A percentile compares a stretch with the other conserved stretches of the same genome.
Conservation (phyloP, 768 basidiomycete species). For the Mycena rosella region DNA sequence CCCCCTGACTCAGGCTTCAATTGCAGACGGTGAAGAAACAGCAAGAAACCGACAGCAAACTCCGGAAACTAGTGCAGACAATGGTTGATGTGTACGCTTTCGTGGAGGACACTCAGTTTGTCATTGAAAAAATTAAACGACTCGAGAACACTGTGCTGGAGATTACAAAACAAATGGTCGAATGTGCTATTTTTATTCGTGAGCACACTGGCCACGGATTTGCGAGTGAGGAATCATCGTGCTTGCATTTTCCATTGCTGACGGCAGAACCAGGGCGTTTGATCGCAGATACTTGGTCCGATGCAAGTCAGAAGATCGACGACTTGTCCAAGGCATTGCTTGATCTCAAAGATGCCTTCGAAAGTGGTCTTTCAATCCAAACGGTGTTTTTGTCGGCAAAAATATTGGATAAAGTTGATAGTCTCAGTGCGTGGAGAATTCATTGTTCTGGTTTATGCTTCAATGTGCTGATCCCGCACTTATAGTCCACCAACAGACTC, state of each 20-base stretch:
- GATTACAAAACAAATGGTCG: neutral
- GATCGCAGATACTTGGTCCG: neutral
- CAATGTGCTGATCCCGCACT: neutral
- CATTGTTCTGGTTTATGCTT: neutral
- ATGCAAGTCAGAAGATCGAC: neutral
- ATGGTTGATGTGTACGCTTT: constrained; percentile 16
- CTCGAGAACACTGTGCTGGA: neutral
- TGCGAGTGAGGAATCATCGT: neutral
- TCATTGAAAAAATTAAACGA: neutral
- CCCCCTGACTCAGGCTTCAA: neutral
- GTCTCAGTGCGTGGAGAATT: neutral
- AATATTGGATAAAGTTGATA: neutral
- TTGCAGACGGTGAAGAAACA: constrained; percentile 4
- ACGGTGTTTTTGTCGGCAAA: neutral
- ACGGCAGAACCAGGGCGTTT: neutral
- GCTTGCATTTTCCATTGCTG: neutral
- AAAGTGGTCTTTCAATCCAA: neutral
- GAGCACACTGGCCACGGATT: neutral
- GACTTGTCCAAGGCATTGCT: neutral
- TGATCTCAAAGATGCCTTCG: neutral
- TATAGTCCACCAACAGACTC: neutral
- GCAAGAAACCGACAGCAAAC: neutral
- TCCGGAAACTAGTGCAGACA: neutral
- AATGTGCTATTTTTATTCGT: neutral
- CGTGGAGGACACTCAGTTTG: neutral